Base-by-base conservation (phyloP, 2,329 filamentous ascomycete genomes). In the Atkinsonella hypoxylon region DNA sequence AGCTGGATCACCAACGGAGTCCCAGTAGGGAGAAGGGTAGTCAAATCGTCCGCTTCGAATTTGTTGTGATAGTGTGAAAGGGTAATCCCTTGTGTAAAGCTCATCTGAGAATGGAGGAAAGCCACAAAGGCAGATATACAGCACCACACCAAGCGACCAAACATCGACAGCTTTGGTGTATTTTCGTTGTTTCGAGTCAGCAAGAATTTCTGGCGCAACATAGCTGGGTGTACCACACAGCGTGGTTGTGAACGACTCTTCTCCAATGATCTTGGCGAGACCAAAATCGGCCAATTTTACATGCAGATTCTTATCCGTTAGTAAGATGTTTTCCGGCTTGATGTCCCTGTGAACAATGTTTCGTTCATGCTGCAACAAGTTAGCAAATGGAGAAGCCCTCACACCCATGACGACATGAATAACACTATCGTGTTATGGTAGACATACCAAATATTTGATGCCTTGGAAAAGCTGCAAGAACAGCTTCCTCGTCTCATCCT, bases 21-120 rank as follows among this genome's bases (percentile, higher is more conserved):
- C 90, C 61, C 87, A 98, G 67, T 97, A 97, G 0, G 93, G 93
- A 1, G 89, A 94, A 1, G 93, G 91, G 62, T 96, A 98, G 66
- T 96, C 87, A 62, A 95, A 98, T 18, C 82, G 79, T 15, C 88
- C 93, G 66, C 80, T 78, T 66, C 86, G 90, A 69, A 95, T 97
- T 70, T 97, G 90, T 59, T 95, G 85, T 1, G 85, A 86, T 43
- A 97, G 74, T 0, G 78, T 88, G 63, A 88, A 96, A 2, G 93
- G 93, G 57, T 90, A 93, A 43, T 95, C 83, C 36, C 70, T 70
- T 1, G 82, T 83, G 68, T 83, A 87, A 0, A 97, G 80, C 68
- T 98, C 93, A 61, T 98, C 93, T 0, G 89, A 95, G 69, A 98
- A 98, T 0, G 93, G 93, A 4, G 91, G 93, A 62, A 97, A 97